phyloP scores from a whole-genome alignment of 2,329 filamentous ascomycete species.

The Aspergillus neoniger region DNA sequence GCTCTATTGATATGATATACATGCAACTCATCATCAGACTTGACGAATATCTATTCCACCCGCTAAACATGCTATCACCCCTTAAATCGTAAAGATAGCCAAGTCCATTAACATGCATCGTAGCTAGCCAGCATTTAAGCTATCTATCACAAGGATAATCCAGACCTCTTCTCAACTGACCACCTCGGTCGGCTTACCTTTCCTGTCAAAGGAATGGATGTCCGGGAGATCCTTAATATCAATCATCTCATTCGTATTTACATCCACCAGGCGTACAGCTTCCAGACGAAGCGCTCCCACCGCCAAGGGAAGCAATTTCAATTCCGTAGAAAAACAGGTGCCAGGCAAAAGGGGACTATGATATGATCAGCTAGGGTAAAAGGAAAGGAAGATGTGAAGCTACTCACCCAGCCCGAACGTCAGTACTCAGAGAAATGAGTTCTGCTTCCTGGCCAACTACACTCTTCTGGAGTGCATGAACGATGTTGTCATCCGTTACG shows the following conservation, averaged over 20 bases:
- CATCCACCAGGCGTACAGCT: conserved; percentile 56
- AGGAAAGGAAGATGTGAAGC: not conserved
- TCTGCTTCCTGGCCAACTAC: conserved; percentile 53
- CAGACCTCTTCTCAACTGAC: not conserved
- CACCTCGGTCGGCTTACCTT: conserved; percentile 3
- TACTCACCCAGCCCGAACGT: conserved; percentile 59
- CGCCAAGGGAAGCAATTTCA: conserved; percentile 56
- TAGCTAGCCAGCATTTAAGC: conserved; percentile 2
- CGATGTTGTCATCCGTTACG: conserved; percentile 58
- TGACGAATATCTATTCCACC: not conserved
- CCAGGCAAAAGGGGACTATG: conserved; percentile 55
- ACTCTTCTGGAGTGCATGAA: conserved; percentile 58
- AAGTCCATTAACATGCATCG: conserved; percentile 1
- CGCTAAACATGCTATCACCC: not conserved
- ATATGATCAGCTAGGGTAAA: conserved; percentile 9
- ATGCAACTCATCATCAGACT: not conserved
- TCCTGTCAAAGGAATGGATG: conserved; percentile 47
- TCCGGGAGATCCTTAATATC: conserved; percentile 61
- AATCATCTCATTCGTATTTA: conserved; percentile 56
- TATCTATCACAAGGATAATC: conserved; percentile 2
- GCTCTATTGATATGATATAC: not conserved
- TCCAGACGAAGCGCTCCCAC: conserved; percentile 56
- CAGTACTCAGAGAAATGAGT: conserved; percentile 58
- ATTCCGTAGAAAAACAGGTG: conserved; percentile 58
- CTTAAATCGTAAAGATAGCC: not conserved